These are phyloP conservation scores for Mortierella hygrophila DNA, from an alignment of 192 early-diverging fungal genomes.

Conservation along the genomic window DNA sequence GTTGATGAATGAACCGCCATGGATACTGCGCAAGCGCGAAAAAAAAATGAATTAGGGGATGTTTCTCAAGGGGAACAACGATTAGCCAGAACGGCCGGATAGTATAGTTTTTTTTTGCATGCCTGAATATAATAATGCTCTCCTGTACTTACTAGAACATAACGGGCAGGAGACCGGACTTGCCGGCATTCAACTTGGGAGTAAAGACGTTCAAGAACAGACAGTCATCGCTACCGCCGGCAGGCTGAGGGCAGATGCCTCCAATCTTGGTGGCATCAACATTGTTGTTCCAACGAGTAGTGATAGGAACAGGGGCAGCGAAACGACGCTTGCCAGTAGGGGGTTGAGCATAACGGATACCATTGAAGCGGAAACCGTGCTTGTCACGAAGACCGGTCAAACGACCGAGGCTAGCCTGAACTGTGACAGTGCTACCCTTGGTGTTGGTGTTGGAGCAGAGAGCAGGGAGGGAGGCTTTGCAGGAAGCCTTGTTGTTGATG, in stretches of 20 bases:
- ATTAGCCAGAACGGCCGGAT: neutral
- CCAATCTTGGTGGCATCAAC: slow-evolving; percentile 24
- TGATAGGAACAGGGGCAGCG: slow-evolving; percentile 24
- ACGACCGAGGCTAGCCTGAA: slow-evolving; percentile 10
- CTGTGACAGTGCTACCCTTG: slow-evolving; percentile 13
- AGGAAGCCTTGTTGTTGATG: neutral
- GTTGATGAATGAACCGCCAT: slow-evolving; percentile 28
- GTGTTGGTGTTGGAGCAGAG: slow-evolving; percentile 29
- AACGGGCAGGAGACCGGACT: slow-evolving; percentile 17
- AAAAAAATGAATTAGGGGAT: neutral
- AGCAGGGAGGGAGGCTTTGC: neutral
- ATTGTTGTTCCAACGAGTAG: slow-evolving; percentile 6
- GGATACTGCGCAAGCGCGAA: neutral
- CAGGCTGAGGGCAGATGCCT: slow-evolving; percentile 24
- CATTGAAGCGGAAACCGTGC: slow-evolving; percentile 32
- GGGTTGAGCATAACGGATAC: slow-evolving; percentile 34
- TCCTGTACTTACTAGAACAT: slow-evolving; percentile 26
- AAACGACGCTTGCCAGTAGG: slow-evolving; percentile 20
- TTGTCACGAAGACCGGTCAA: slow-evolving; percentile 24
- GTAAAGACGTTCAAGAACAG: slow-evolving; percentile 45
- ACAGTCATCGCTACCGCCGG: slow-evolving; percentile 33
- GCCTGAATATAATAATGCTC: neutral
- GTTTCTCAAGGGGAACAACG: too few relatives aligned
- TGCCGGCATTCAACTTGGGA: slow-evolving; percentile 13
- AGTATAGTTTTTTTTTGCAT: too few relatives aligned